Base-by-base conservation (phyloP, 176 grass and related monocot species). In the Dendrocalamus sinicus region DNA sequence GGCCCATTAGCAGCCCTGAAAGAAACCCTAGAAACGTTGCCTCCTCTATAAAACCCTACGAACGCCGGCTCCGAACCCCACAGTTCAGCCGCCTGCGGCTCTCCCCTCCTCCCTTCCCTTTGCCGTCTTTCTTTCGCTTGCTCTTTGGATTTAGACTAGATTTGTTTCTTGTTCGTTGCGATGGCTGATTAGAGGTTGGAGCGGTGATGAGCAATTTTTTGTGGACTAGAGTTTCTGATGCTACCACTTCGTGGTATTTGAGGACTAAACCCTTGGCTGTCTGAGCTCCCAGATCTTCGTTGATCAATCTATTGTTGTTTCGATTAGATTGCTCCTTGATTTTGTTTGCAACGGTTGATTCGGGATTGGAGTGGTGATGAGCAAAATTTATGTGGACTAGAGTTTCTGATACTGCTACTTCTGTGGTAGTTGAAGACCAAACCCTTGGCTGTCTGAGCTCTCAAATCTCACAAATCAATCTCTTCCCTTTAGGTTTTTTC, bases 181-280 rank as follows among this genome's bases (percentile, higher is more conserved):
- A 39, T 84, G 28, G 19, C 40, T 2, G 69, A 74, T 52, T 6
- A 22, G 28, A 6, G 61, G 6, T 69, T 73, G 85, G 60, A 39
- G 91, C 83, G 62, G 55, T 93, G 92, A 93, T 84, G 92, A 93
- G 82, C 89, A 88, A 86, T 72, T 73, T 79, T 83, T 76, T 66
- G 73, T 93, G 89, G 89, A 93, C 89, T 93, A 93, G 92, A 93
- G 89, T 93, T 93, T 91, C 89, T 81, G 92, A 93, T 81, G 24
- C 79, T 88, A 68, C 75, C 74, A 35, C 74, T 68, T 59, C 15
- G 89, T 73, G 40, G 83, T 86, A 86, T 73, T 77, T 93, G 92
- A 88, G 59, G 92, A 93, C 83, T 13, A 93, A 83, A 69, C 92
- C 92, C 92, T 91, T 93, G 92, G 92, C 92, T 91, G 86, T 91